These are phyloP conservation scores for Penicillium antarcticum DNA, from an alignment of 495 filamentous ascomycete species.

Conservation along the genomic window DNA sequence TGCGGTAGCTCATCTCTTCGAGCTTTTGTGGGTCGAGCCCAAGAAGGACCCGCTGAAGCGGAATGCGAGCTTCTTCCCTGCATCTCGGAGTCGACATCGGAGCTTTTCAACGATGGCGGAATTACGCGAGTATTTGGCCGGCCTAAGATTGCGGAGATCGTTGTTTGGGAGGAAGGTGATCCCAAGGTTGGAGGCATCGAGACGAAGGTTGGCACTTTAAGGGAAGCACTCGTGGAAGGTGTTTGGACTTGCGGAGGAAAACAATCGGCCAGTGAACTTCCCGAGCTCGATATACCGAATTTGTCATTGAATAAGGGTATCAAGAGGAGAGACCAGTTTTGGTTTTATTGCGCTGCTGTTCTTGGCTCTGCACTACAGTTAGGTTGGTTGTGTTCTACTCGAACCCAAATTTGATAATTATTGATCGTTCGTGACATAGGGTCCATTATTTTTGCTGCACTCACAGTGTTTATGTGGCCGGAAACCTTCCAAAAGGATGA, in stretches of 20 bases:
- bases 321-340: constrained; percentile 22
- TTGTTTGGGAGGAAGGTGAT: constrained; percentile 31
- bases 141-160: constrained; percentile 40
- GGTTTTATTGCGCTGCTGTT: constrained; percentile 33
- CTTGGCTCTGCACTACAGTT: constrained; percentile 29
- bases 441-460: constrained; percentile 26
- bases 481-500: constrained; percentile 29
- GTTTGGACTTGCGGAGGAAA: constrained; percentile 20
- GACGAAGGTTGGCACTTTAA: constrained; percentile 27
- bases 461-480: constrained; percentile 34
- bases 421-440: constrained; percentile 13
- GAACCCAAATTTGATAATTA: neutral
- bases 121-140: constrained; percentile 40
- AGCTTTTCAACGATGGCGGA: constrained; percentile 43
- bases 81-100: constrained; percentile 38
- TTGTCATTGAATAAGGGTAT: constrained; percentile 48
- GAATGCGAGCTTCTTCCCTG: constrained; percentile 42
- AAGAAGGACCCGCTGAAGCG: constrained; percentile 39
- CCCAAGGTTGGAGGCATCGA: constrained; percentile 4
- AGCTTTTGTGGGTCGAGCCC: constrained; percentile 50
- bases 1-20: constrained; percentile 49
- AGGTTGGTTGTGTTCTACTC: constrained; percentile 17
- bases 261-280: neutral
- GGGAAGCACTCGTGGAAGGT: constrained; percentile 21
- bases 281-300: constrained; percentile 42